Evolutionary conservation across 2,329 filamentous ascomycete genomes (phyloP).

Genomic region (Thyridium curvatum): DNA sequence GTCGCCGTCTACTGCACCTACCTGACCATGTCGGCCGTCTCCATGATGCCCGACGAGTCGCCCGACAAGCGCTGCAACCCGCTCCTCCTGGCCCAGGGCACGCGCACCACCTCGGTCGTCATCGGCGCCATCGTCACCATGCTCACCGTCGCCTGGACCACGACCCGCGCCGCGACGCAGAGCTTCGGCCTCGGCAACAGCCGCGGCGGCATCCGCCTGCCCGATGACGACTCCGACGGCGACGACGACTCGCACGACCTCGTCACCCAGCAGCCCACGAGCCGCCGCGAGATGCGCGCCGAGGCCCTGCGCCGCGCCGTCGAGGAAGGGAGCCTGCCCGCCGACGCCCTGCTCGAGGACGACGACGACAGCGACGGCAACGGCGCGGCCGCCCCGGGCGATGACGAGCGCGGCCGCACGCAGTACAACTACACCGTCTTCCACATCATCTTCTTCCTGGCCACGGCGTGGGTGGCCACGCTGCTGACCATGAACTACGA

Average conservation of each 20-base stretch:
- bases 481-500: conserved; percentile 72
- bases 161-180: conserved; percentile 90
- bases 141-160: conserved; percentile 95
- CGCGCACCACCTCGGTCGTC: conserved; percentile 83
- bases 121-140: conserved; percentile 94
- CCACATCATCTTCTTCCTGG: conserved; percentile 95
- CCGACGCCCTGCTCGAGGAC: conserved; percentile 76
- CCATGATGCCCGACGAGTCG: conserved; percentile 93
- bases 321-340: conserved; percentile 85
- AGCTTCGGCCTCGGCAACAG: conserved; percentile 66
- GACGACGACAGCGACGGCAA: conserved; percentile 59
- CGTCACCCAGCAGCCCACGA: conserved; percentile 75
- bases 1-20: conserved; percentile 98
- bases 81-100: conserved; percentile 75
- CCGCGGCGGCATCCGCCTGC: conserved; percentile 52
- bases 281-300: conserved; percentile 83
- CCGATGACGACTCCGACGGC: conserved; percentile 55
- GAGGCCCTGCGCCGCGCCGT: conserved; percentile 88
- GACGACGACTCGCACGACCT: conserved; percentile 64
- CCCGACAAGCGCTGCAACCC: conserved; percentile 93
- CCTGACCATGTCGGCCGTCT: conserved; percentile 94
- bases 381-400: conserved; percentile 58
- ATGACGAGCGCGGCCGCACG: conserved; percentile 82
- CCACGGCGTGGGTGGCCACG: conserved; percentile 92
- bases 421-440: conserved; percentile 97